Evolutionary conservation across 164 flowering plant species (phyloP).

Genomic region (Aristolochia fimbriata): DNA sequence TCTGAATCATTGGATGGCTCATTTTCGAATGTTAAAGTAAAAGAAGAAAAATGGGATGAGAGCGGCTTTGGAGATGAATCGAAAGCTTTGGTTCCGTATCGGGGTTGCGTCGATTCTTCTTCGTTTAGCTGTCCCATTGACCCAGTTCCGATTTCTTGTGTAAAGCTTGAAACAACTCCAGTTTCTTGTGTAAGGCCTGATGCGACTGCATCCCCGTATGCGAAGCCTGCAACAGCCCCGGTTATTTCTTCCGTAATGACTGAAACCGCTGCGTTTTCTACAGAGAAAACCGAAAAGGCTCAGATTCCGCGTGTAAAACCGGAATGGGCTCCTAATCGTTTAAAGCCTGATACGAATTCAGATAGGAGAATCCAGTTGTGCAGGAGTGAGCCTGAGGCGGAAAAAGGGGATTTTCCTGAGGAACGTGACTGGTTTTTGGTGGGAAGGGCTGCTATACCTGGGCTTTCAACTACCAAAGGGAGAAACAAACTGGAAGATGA

Average conservation of each 20-base stretch:
- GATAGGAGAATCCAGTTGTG: conserved; percentile 5
- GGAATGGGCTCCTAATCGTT: not conserved
- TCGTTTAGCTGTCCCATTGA: not conserved
- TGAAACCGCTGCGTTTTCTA: too few relatives aligned
- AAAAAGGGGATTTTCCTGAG: conserved; percentile 57
- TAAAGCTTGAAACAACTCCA: not conserved
- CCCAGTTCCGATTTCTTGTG: conserved; percentile 5
- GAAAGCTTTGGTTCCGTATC: conserved; percentile 6
- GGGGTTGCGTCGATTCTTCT: not conserved
- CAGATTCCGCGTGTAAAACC: too few relatives aligned
- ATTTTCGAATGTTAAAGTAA: not conserved
- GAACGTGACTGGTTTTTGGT: conserved; percentile 66
- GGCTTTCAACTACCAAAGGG: conserved; percentile 53
- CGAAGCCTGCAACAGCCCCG: not conserved
- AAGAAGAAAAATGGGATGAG: conserved; percentile 6
- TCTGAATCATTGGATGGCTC: too few relatives aligned
- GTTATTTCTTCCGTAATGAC: too few relatives aligned
- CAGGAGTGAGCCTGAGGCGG: conserved; percentile 18
- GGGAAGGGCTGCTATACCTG: conserved; percentile 40
- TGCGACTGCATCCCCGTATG: not conserved
- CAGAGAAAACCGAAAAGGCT: too few relatives aligned
- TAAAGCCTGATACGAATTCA: not conserved
- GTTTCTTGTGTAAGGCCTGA: conserved; percentile 1
- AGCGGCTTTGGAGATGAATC: not conserved
- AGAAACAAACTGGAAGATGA: conserved; percentile 36